Percentiles rank a stretch among this genome's conserved stretches.
These are phyloP conservation scores for Paecilomyces variotii DNA, from an alignment of 2,329 filamentous ascomycete genomes.

Conservation along the genomic window DNA sequence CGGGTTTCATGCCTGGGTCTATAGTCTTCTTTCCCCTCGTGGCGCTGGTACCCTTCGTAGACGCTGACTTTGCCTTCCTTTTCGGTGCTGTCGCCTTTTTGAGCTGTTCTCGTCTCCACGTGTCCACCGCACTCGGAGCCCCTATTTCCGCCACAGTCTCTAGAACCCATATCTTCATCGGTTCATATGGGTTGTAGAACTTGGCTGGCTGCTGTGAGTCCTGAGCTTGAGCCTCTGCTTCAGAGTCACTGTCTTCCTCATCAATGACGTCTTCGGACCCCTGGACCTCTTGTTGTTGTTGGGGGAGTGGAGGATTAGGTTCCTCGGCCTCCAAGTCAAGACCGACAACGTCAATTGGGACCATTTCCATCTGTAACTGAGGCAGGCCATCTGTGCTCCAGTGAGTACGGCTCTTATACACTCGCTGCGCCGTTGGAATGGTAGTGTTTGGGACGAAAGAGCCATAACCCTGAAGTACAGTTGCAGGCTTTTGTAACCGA, in stretches of 20 bases:
- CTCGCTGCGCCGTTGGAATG: constrained; percentile 54
- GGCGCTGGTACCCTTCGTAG: constrained; percentile 16
- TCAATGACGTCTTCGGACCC: constrained; percentile 22
- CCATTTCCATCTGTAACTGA: constrained; percentile 71
- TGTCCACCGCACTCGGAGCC: constrained; percentile 55
- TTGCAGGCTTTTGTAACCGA: constrained; percentile 28
- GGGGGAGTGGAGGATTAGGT: constrained; percentile 47
- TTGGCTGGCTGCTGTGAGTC: constrained; percentile 12
- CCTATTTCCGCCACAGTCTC: constrained; percentile 57
- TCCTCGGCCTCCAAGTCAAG: constrained; percentile 68
- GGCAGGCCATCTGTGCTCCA: constrained; percentile 64
- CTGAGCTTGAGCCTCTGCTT: constrained; percentile 10
- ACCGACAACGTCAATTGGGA: constrained; percentile 67
- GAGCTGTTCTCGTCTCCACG: constrained; percentile 48
- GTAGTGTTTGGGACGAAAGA: constrained; percentile 34
- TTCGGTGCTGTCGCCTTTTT: constrained; percentile 18
- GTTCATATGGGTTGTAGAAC: constrained; percentile 54
- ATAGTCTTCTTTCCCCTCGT: constrained; percentile 26
- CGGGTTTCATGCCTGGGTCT: constrained; percentile 33
- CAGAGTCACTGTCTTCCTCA: constrained; percentile 25
- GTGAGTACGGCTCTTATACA: constrained; percentile 63
- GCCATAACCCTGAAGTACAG: constrained; percentile 17
- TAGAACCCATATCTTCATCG: constrained; percentile 62
- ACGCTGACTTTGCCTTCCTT: constrained; percentile 12
- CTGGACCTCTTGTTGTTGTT: constrained; percentile 21